Conservation (phyloP, 1,284 basidiomycete genomes). For the Ganoderma lingzhi region DNA sequence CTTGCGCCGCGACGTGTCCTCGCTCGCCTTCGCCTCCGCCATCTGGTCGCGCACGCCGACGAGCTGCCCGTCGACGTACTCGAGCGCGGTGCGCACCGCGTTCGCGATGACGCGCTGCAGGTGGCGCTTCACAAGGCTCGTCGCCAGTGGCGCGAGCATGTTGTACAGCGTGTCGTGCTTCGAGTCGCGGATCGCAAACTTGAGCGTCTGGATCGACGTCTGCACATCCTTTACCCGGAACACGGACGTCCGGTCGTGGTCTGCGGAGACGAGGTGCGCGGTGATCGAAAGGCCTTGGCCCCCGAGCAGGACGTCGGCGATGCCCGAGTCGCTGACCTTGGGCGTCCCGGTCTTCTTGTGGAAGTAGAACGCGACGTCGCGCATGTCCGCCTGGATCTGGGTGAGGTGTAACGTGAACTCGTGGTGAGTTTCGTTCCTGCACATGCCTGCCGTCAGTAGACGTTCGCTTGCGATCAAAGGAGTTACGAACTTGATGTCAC, state of each 20-base stretch:
- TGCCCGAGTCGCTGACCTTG: conserved; percentile 86
- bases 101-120: conserved; percentile 85
- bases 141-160: conserved; percentile 77
- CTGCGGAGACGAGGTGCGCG: conserved; percentile 69
- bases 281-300: conserved; percentile 78
- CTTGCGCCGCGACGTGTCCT: conserved; percentile 59
- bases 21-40: conserved; percentile 68
- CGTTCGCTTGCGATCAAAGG: conserved; percentile 8
- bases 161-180: conserved; percentile 96
- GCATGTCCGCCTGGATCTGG: conserved; percentile 94
- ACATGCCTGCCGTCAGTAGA: conserved; percentile 31
- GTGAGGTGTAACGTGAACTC: conserved; percentile 76
- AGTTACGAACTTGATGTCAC: conserved; percentile 44
- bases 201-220: conserved; percentile 86
- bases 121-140: conserved; percentile 88
- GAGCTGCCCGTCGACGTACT: conserved; percentile 89
- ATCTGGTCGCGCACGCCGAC: conserved; percentile 79
- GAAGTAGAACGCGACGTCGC: conserved; percentile 91
- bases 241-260: conserved; percentile 72
- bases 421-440: conserved; percentile 67
- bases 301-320: conserved; percentile 90
- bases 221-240: conserved; percentile 83
- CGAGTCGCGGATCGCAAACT: conserved; percentile 90
- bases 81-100: conserved; percentile 82
- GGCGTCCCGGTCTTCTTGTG: conserved; percentile 81